Evolutionary conservation across 23 red algal species (phyloP).

Genomic region (Gracilaria domingensis): DNA sequence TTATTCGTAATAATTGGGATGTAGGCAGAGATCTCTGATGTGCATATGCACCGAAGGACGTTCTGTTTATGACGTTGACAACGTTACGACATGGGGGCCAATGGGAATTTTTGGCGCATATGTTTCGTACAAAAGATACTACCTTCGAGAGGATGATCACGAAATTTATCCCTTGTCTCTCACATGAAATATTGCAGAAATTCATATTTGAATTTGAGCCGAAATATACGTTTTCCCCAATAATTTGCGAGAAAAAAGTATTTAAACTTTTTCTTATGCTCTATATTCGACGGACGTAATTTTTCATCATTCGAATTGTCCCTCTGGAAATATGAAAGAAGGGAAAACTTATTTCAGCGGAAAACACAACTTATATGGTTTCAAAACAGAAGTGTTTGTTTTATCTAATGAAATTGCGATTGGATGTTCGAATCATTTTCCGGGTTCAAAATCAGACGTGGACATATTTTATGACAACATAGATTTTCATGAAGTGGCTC

Average conservation of each 20-base stretch:
- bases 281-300: slow-evolving; percentile 1
- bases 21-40: background rate
- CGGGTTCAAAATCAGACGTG: slow-evolving; percentile 31
- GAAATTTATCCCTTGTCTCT: background rate
- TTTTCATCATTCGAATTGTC: slow-evolving; percentile 1
- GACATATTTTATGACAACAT: slow-evolving; percentile 24
- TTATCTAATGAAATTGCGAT: background rate
- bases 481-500: background rate
- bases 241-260: background rate
- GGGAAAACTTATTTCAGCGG: slow-evolving; percentile 9
- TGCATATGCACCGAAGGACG: slow-evolving; percentile 7
- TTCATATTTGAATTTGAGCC: background rate
- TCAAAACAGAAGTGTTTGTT: slow-evolving; percentile 19
- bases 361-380: slow-evolving; percentile 29
- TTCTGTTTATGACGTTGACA: slow-evolving; percentile 33
- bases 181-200: background rate
- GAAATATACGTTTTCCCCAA: background rate
- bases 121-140: background rate
- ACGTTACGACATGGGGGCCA: slow-evolving; percentile 11
- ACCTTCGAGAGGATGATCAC: background rate
- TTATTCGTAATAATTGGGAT: background rate
- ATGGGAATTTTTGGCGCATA: background rate
- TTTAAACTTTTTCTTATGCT: background rate
- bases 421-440: background rate
- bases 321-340: background rate